Conservation (phyloP, 768 basidiomycete species). For the Cubamyces sp. region DNA sequence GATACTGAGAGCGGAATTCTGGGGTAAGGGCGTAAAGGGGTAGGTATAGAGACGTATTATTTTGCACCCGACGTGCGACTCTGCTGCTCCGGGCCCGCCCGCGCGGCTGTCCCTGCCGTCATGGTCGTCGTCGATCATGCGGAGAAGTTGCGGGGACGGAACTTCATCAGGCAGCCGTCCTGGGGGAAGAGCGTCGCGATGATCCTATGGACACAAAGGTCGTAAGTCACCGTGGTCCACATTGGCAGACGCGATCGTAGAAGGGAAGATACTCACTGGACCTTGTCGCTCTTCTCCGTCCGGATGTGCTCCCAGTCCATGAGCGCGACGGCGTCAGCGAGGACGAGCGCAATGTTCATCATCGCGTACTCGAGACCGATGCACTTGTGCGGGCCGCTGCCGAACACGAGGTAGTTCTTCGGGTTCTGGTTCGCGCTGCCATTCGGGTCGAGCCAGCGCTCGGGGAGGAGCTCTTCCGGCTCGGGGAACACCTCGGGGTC, state of each 20-base stretch:
- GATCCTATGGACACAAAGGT: conserved; percentile 53
- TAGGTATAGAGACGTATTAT: neutral
- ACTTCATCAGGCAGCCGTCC: conserved; percentile 83
- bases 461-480: conserved; percentile 81
- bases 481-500: conserved; percentile 87
- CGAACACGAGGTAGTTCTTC: conserved; percentile 95
- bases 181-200: conserved; percentile 98
- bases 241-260: neutral
- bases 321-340: conserved; percentile 79
- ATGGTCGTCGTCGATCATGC: conserved; percentile 16
- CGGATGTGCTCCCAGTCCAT: conserved; percentile 87
- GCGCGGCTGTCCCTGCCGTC: too few relatives aligned
- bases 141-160: conserved; percentile 56
- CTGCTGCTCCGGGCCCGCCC: neutral
- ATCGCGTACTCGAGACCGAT: conserved; percentile 92
- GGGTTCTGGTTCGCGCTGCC: conserved; percentile 81
- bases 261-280: conserved; percentile 61
- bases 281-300: conserved; percentile 79
- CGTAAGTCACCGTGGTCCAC: neutral
- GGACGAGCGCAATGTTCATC: conserved; percentile 85
- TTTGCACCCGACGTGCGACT: conserved; percentile 11
- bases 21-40: neutral
- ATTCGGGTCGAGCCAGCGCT: conserved; percentile 91
- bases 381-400: conserved; percentile 90
- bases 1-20: neutral